Evolutionary conservation across 306 rosid species (phyloP).

Genomic region (Astragalus glycyphyllos): DNA sequence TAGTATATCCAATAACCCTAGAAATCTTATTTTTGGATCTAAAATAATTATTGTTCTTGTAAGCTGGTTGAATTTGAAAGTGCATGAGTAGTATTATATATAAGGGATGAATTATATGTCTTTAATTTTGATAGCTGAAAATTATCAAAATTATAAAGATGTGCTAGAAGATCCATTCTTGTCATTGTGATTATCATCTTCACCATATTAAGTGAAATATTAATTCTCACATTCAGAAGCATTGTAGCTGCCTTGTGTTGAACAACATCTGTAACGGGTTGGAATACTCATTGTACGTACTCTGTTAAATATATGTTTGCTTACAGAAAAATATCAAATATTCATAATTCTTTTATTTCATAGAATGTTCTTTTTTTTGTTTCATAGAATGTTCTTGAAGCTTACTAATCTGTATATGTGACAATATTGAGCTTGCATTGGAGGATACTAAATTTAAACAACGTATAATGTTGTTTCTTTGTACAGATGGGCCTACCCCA

Average conservation of each 20-base stretch:
- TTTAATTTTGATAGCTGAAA: slow-evolving; percentile 12
- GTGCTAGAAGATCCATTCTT: not conserved
- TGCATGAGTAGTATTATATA: slow-evolving; percentile 33
- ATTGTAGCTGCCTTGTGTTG: no score
- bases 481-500: slow-evolving; percentile 80
- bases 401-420: slow-evolving; percentile 3
- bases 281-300: no score
- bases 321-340: slow-evolving; percentile 27
- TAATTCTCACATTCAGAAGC: no score
- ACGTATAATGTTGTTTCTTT: slow-evolving; percentile 21
- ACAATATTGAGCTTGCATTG: slow-evolving; percentile 12
- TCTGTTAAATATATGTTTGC: no score
- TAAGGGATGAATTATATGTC: slow-evolving; percentile 19
- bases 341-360: not conserved
- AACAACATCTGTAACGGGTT: no score
- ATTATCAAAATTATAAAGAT: slow-evolving; percentile 4
- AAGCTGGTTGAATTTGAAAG: slow-evolving; percentile 26
- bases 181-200: no score
- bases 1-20: slow-evolving; percentile 45
- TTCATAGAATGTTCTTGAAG: not conserved
- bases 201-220: slow-evolving; percentile 7
- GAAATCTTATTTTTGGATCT: slow-evolving; percentile 39
- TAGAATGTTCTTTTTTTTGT: not conserved
- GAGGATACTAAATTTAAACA: slow-evolving; percentile 44
- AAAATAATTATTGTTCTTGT: not conserved